Evolutionary conservation across 495 filamentous ascomycete species (phyloP).

Genomic region (Penicillium waksmanii): DNA sequence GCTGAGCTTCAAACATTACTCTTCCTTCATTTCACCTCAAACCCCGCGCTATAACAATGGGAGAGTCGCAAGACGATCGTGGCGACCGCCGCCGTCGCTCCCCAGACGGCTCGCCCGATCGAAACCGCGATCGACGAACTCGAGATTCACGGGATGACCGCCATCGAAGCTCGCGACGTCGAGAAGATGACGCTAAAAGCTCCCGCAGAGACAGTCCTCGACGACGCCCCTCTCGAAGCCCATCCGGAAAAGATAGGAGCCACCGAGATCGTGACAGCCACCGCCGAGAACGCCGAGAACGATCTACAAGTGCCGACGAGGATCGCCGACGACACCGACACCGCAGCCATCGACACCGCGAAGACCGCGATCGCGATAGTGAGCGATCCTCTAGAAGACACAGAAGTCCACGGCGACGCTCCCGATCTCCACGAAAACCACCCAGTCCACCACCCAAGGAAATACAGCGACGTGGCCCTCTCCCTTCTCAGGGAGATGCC

Average conservation of each 20-base stretch:
- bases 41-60: conserved; percentile 23
- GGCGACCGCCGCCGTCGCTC: conserved; percentile 29
- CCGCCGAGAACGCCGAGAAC: conserved; percentile 34
- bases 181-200: conserved; percentile 34
- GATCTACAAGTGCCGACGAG: conserved; percentile 26
- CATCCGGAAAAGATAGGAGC: conserved; percentile 23
- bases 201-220: conserved; percentile 35
- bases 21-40: background rate
- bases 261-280: conserved; percentile 31
- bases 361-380: conserved; percentile 30
- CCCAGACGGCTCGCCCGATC: conserved; percentile 24
- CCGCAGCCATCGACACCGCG: conserved; percentile 36
- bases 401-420: conserved; percentile 33
- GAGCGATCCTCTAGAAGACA: conserved; percentile 31
- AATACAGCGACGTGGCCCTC: conserved; percentile 54
- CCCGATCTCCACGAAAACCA: conserved; percentile 40
- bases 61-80: conserved; percentile 24
- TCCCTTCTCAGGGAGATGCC: conserved; percentile 73
- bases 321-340: conserved; percentile 36
- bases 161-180: conserved; percentile 34
- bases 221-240: conserved; percentile 37
- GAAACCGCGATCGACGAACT: conserved; percentile 31
- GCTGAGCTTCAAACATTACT: background rate
- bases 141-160: conserved; percentile 27
- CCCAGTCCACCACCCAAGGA: conserved; percentile 34